These are phyloP conservation scores for Phytophthora pinifolia DNA, from an alignment of 352 stramenopile species.

Conservation along the genomic window DNA sequence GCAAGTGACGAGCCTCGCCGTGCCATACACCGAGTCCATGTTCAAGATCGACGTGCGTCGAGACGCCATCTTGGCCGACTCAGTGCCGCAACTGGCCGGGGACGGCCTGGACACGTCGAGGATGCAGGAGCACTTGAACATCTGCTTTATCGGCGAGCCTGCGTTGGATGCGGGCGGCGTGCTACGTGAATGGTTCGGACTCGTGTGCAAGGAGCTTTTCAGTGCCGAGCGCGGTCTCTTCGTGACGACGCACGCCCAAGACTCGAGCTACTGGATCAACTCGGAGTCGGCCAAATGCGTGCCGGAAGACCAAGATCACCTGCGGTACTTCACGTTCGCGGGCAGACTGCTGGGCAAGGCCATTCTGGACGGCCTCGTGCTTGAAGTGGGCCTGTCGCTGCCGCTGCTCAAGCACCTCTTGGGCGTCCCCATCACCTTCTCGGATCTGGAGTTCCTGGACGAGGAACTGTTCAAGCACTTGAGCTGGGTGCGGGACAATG, in stretches of 20 bases:
- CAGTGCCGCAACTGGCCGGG: conserved; percentile 50
- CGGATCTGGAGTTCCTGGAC: conserved; percentile 81
- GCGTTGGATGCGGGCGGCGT: conserved; percentile 77
- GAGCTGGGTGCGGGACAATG: conserved; percentile 75
- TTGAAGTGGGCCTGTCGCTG: conserved; percentile 96
- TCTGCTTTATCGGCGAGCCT: conserved; percentile 69
- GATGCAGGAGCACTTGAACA: conserved; percentile 72
- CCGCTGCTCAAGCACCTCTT: conserved; percentile 85
- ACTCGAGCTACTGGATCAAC: conserved; percentile 87
- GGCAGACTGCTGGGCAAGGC: conserved; percentile 97
- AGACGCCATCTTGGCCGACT: conserved; percentile 63
- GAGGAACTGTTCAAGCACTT: conserved; percentile 78
- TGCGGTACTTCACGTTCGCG: conserved; percentile 96
- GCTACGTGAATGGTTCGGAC: conserved; percentile 79
- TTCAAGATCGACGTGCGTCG: conserved; percentile 64
- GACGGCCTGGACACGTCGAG: conserved; percentile 23
- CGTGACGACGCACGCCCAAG: conserved; percentile 67
- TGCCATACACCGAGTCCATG: conserved; percentile 65
- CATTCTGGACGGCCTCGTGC: conserved; percentile 95
- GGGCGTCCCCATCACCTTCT: conserved; percentile 84
- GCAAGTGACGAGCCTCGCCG: conserved; percentile 48
- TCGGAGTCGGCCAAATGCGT: conserved; percentile 47
- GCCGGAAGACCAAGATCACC: conserved; percentile 39
- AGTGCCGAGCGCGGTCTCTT: conserved; percentile 70
- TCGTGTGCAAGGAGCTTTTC: conserved; percentile 80